Percentiles rank a stretch among this genome's conserved stretches.
Evolutionary conservation across 805 yeast species (phyloP).

Genomic region (Wickerhamomyces rabaulensis): DNA sequence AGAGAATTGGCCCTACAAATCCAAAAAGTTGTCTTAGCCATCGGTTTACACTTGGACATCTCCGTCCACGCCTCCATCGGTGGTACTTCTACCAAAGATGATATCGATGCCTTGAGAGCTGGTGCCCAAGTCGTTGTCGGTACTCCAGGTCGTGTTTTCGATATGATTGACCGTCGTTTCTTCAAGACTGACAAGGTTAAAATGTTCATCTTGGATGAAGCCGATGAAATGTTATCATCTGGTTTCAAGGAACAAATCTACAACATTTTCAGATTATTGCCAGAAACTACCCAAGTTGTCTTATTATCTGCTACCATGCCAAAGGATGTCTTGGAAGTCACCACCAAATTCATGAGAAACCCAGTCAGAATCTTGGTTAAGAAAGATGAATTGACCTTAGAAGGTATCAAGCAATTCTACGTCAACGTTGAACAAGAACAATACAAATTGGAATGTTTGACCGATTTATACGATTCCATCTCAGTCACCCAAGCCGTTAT

Average conservation of each 20-base stretch:
- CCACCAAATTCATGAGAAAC: slow-evolving; percentile 89
- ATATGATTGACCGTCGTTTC: slow-evolving; percentile 88
- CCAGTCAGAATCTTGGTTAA: slow-evolving; percentile 93
- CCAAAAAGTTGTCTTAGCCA: slow-evolving; percentile 84
- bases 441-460: slow-evolving; percentile 90
- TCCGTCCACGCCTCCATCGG: slow-evolving; percentile 97
- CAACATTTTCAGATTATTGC: slow-evolving; percentile 85
- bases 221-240: slow-evolving; percentile 90
- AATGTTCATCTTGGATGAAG: slow-evolving; percentile 96
- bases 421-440: slow-evolving; percentile 89
- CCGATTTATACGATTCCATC: slow-evolving; percentile 91
- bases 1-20: slow-evolving; percentile 97
- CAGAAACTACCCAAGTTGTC: slow-evolving; percentile 88
- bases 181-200: slow-evolving; percentile 79
- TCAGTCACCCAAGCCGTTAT: slow-evolving; percentile 97
- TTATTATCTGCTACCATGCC: slow-evolving; percentile 95
- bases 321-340: slow-evolving; percentile 83
- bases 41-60: slow-evolving; percentile 87
- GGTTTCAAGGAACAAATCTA: slow-evolving; percentile 96
- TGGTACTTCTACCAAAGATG: slow-evolving; percentile 88
- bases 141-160: slow-evolving; percentile 96
- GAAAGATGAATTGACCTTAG: slow-evolving; percentile 91
- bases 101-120: slow-evolving; percentile 72
- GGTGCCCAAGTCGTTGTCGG: slow-evolving; percentile 96
- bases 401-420: slow-evolving; percentile 91